These are phyloP conservation scores for Podosphaera aphanis DNA, from an alignment of 2,329 filamentous ascomycete species.

Conservation along the genomic window DNA sequence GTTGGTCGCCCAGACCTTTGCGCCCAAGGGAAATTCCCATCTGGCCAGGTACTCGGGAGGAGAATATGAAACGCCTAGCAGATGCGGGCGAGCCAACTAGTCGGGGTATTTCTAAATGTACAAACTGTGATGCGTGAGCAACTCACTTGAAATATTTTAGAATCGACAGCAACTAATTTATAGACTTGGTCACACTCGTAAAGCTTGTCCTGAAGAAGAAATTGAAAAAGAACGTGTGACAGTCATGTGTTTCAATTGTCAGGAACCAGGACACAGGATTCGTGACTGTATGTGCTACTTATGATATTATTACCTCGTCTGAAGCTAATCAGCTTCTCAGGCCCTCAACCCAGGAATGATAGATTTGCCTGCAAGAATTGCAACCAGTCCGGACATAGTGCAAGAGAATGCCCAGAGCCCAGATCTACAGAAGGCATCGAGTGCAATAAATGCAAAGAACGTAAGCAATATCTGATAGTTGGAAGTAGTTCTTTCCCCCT, in stretches of 20 bases:
- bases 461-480: conserved; percentile 6
- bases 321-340: conserved; percentile 10
- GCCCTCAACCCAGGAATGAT: conserved; percentile 35
- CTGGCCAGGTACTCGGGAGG: conserved; percentile 34
- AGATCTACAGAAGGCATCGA: conserved; percentile 27
- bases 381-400: conserved; percentile 19
- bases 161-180: not conserved
- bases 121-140: conserved; percentile 7
- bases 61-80: conserved; percentile 39
- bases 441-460: conserved; percentile 17
- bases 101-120: conserved; percentile 33
- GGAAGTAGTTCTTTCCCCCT: not conserved
- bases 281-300: conserved; percentile 36
- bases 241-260: conserved; percentile 42
- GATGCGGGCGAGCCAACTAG: conserved; percentile 42
- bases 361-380: conserved; percentile 47
- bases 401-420: conserved; percentile 24
- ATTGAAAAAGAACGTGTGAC: conserved; percentile 22
- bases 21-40: conserved; percentile 32
- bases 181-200: conserved; percentile 31
- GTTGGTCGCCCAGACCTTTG: conserved; percentile 31
- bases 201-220: conserved; percentile 34
- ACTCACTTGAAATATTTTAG: conserved; percentile 23
- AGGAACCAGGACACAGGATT: conserved; percentile 37
- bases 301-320: not conserved